Conservation (phyloP, 805 yeast genomes). For the Myxozyma melibiosi region DNA sequence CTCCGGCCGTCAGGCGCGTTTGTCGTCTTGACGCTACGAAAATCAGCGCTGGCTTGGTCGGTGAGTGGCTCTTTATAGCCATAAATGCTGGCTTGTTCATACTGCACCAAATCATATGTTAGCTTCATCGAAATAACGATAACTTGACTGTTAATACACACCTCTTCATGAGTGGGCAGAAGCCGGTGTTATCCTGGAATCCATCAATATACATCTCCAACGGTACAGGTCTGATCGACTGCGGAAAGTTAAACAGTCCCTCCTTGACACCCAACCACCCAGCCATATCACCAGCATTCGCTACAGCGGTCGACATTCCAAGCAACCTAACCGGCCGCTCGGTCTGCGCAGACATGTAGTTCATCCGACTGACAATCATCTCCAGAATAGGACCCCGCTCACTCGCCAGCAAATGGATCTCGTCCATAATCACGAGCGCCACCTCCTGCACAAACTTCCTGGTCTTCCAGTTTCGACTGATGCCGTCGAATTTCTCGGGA, state of each 20-base stretch:
- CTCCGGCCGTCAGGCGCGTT: conserved; percentile 77
- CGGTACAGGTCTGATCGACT: conserved; percentile 82
- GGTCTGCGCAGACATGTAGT: conserved; percentile 64
- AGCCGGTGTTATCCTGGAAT: conserved; percentile 77
- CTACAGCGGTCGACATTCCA: conserved; percentile 84
- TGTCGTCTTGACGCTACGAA: conserved; percentile 84
- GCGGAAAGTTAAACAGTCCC: conserved; percentile 79
- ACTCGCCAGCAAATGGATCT: conserved; percentile 78
- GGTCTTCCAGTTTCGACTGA: conserved; percentile 82
- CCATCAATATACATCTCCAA: conserved; percentile 86
- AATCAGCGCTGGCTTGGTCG: conserved; percentile 78
- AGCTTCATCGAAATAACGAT: too few species aligned
- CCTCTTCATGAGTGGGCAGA: conserved; percentile 76
- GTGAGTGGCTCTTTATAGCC: conserved; percentile 91
- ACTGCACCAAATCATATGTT: conserved; percentile 43
- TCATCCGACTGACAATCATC: conserved; percentile 88
- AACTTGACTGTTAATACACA: too few species aligned
- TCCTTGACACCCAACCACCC: conserved; percentile 75
- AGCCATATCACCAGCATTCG: conserved; percentile 84
- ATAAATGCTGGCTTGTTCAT: conserved; percentile 89
- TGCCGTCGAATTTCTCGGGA: conserved; percentile 87
- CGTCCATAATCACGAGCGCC: conserved; percentile 81
- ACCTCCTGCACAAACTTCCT: conserved; percentile 74
- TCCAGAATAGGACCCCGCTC: conserved; percentile 86
- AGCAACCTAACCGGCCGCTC: conserved; percentile 63